These are phyloP conservation scores for Vicia faba DNA, from an alignment of 306 rosid genomes.

Conservation along the genomic window DNA sequence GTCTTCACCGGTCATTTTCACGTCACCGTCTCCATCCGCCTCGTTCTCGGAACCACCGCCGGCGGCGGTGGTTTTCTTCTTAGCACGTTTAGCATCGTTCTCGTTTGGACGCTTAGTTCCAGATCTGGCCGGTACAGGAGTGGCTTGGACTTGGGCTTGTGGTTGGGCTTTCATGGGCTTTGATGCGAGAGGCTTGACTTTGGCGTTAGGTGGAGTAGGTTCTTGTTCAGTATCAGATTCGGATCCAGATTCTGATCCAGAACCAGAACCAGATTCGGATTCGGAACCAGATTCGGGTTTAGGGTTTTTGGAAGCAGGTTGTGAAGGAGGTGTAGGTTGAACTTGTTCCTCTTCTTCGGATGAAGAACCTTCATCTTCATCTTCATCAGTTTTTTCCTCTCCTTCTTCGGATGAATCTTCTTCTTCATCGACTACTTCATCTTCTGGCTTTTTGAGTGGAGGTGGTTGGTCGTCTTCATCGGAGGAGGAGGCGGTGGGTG, in stretches of 20 bases:
- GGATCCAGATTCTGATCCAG: neutral
- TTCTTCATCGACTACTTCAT: slow-evolving; percentile 4
- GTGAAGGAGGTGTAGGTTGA: slow-evolving; percentile 27
- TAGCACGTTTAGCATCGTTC: slow-evolving; percentile 38
- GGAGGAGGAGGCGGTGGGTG: slow-evolving; percentile 69
- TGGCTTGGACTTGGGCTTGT: slow-evolving; percentile 26
- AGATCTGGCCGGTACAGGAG: slow-evolving; percentile 38
- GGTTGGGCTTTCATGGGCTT: slow-evolving; percentile 57
- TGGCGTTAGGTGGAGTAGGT: neutral
- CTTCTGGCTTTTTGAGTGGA: neutral
- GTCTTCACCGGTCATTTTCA: slow-evolving; percentile 44
- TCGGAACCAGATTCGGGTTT: slow-evolving; percentile 46
- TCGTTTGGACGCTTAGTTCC: slow-evolving; percentile 42
- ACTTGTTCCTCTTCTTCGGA: slow-evolving; percentile 40
- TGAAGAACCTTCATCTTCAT: slow-evolving; percentile 33
- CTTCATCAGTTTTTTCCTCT: slow-evolving; percentile 44
- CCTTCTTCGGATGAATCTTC: slow-evolving; percentile 27
- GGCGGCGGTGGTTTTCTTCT: slow-evolving; percentile 41
- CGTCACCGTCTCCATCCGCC: slow-evolving; percentile 43
- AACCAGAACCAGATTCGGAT: slow-evolving; percentile 42
- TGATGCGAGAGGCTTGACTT: slow-evolving; percentile 49
- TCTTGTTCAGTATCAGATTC: neutral
- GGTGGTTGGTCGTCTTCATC: slow-evolving; percentile 39
- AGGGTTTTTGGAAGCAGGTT: slow-evolving; percentile 35
- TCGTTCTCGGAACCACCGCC: slow-evolving; percentile 2